Percentiles rank a stretch among this genome's conserved stretches.
These are phyloP conservation scores for Hibiscus mutabilis DNA, from an alignment of 345 rosid genomes.

Conservation along the genomic window DNA sequence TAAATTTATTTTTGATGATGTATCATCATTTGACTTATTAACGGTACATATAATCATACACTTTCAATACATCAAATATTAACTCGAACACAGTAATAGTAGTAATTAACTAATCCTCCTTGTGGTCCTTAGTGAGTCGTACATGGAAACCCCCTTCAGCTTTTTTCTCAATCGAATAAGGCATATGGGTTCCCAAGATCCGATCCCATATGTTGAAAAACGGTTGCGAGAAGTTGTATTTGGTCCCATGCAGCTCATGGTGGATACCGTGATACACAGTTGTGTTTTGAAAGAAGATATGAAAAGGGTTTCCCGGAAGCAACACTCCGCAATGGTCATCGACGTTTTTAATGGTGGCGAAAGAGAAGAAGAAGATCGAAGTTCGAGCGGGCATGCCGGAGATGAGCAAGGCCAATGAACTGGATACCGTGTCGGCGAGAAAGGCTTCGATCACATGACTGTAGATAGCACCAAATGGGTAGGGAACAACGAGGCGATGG, in stretches of 20 bases:
- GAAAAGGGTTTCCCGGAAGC: background rate
- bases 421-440: background rate
- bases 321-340: background rate
- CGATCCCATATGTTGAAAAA: background rate
- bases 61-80: too few species aligned
- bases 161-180: background rate
- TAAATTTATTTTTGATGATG: too few species aligned
- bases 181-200: background rate
- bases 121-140: too few species aligned
- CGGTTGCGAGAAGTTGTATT: background rate
- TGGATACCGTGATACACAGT: background rate
- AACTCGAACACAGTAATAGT: too few species aligned
- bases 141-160: background rate
- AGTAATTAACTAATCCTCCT: too few species aligned
- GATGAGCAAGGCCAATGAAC: background rate
- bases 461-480: background rate
- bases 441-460: background rate
- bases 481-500: background rate
- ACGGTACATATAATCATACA: too few species aligned
- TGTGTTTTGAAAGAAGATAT: background rate
- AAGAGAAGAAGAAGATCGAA: background rate
- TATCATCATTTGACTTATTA: too few species aligned
- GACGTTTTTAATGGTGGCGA: background rate
- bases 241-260: background rate
- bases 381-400: background rate